A percentile compares a stretch with the other conserved stretches of the same genome.
Evolutionary conservation across 2,329 filamentous ascomycete species (phyloP).

Genomic region (Aspergillus sp.): DNA sequence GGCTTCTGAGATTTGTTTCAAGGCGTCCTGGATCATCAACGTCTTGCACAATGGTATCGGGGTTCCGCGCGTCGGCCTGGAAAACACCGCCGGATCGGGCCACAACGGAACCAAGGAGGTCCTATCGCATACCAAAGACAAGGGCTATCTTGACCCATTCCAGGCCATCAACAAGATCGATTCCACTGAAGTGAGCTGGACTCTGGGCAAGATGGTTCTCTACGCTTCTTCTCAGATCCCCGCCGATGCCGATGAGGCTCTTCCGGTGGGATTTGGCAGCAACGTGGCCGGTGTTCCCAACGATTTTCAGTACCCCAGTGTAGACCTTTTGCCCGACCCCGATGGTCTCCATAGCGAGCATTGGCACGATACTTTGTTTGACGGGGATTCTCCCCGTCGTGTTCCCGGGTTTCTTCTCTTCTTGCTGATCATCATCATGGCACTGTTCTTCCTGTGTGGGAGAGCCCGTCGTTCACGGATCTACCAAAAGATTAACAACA

Average conservation of each 20-base stretch:
- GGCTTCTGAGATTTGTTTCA: constrained; percentile 88
- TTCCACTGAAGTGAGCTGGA: constrained; percentile 92
- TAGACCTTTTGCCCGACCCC: constrained; percentile 28
- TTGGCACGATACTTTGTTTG: constrained; percentile 58
- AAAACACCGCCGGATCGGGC: constrained; percentile 49
- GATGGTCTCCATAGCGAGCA: constrained; percentile 40
- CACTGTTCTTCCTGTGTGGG: constrained; percentile 69
- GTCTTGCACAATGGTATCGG: constrained; percentile 94
- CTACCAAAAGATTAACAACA: constrained; percentile 47
- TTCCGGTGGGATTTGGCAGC: constrained; percentile 88
- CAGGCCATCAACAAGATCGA: constrained; percentile 89
- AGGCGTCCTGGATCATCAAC: constrained; percentile 96
- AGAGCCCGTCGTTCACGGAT: constrained; percentile 64
- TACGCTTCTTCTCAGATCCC: constrained; percentile 88
- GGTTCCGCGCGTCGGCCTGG: constrained; percentile 75
- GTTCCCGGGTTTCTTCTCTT: constrained; percentile 72
- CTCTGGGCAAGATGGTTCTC: constrained; percentile 88
- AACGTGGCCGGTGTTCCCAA: constrained; percentile 62
- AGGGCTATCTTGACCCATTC: constrained; percentile 76
- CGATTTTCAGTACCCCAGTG: constrained; percentile 73
- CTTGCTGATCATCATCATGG: constrained; percentile 61
- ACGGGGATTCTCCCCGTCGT: constrained; percentile 59
- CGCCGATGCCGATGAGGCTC: constrained; percentile 49
- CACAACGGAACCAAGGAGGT: constrained; percentile 68
- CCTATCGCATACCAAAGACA: constrained; percentile 60